Conservation (phyloP, 768 basidiomycete genomes). For the Pisolithus tinctorius region DNA sequence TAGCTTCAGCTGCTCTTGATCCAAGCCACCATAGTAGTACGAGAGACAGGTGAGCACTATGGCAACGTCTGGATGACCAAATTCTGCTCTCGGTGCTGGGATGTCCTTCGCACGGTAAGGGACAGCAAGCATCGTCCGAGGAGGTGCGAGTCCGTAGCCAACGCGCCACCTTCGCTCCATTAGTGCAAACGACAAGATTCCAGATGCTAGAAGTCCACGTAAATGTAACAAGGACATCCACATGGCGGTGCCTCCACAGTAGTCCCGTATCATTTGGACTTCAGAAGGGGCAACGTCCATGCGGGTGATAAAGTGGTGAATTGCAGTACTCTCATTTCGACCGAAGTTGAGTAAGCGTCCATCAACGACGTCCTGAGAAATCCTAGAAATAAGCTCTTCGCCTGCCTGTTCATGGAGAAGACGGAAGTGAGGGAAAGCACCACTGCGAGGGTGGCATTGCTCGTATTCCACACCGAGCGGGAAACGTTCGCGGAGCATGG, state of each 20-base stretch:
- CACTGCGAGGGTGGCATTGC: conserved; percentile 1
- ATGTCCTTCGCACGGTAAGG: conserved; percentile 35
- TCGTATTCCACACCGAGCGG: conserved; percentile 16
- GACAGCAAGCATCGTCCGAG: conserved; percentile 30
- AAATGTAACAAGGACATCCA: conserved; percentile 25
- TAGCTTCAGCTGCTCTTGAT: conserved; percentile 17
- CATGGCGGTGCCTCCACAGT: conserved; percentile 1
- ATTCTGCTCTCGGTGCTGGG: conserved; percentile 32
- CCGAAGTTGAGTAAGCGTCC: conserved; percentile 13
- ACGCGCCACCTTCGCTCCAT: conserved; percentile 33
- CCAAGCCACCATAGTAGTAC: conserved; percentile 32
- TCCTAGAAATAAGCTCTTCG: conserved; percentile 6
- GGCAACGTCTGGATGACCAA: conserved; percentile 32
- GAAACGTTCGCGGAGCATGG: background rate
- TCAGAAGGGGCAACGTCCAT: background rate
- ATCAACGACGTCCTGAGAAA: conserved; percentile 12
- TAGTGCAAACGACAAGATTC: conserved; percentile 25
- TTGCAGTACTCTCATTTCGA: conserved; percentile 3
- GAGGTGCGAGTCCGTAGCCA: conserved; percentile 30
- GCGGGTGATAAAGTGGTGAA: conserved; percentile 19
- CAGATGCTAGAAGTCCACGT: conserved; percentile 29
- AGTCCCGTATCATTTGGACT: conserved; percentile 6
- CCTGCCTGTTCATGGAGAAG: conserved; percentile 12
- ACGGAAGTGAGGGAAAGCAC: conserved; percentile 19
- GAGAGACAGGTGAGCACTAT: conserved; percentile 31